These are phyloP conservation scores for Tetrastigma voinierianum DNA, from an alignment of 164 flowering plant genomes.

Conservation along the genomic window DNA sequence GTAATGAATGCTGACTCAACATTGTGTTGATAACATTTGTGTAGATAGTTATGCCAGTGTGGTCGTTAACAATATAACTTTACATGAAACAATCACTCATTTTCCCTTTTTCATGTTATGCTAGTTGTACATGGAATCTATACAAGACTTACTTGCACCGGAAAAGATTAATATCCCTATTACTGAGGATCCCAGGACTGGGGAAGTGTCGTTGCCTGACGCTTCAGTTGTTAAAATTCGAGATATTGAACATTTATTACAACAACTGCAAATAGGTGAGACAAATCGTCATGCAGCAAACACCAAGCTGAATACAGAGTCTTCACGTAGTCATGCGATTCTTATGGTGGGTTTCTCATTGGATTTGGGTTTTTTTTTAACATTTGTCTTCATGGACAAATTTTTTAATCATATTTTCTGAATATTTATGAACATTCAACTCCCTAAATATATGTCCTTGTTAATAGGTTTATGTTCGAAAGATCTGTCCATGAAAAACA, in stretches of 20 bases:
- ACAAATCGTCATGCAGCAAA: slow-evolving; percentile 88
- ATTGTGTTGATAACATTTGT: not conserved
- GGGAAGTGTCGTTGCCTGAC: slow-evolving; percentile 82
- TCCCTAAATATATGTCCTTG: too few relatives aligned
- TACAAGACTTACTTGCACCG: slow-evolving; percentile 90
- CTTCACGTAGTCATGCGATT: slow-evolving; percentile 96
- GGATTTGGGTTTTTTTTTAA: not conserved
- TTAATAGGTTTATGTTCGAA: slow-evolving; percentile 57
- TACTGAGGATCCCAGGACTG: slow-evolving; percentile 79
- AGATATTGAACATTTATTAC: slow-evolving; percentile 60
- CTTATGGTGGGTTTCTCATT: slow-evolving; percentile 68
- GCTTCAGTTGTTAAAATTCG: slow-evolving; percentile 54
- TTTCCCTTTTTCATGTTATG: slow-evolving; percentile 3
- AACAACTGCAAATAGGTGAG: slow-evolving; percentile 73
- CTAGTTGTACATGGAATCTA: slow-evolving; percentile 85
- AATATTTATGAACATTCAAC: too few relatives aligned
- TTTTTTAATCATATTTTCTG: not conserved
- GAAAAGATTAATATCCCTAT: slow-evolving; percentile 75
- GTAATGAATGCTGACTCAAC: not conserved
- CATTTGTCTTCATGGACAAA: not conserved
- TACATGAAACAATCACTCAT: not conserved
- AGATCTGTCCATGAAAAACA: slow-evolving; percentile 40
- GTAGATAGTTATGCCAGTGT: not conserved
- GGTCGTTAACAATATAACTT: not conserved
- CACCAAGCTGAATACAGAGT: slow-evolving; percentile 84